phyloP scores from a whole-genome alignment of 2,329 filamentous ascomycete genomes.

The Verticillium albo-atrum region DNA sequence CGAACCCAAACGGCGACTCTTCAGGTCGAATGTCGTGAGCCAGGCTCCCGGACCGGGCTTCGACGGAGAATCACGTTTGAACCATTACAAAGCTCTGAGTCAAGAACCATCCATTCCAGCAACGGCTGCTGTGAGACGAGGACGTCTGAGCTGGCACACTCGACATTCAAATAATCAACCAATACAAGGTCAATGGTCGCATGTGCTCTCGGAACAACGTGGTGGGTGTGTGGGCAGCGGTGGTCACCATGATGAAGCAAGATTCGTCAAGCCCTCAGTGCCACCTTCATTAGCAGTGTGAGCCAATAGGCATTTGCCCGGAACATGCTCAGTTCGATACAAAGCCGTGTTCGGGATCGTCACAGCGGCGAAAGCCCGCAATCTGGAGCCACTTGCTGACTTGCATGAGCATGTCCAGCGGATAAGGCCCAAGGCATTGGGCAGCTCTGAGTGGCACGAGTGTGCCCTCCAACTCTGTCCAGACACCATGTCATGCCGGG shows the following conservation, averaged over 20 bases:
- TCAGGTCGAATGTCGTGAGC: not conserved
- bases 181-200: not conserved
- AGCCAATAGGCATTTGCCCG: not conserved
- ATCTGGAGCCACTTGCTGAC: not conserved
- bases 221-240: not conserved
- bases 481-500: not conserved
- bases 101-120: not conserved
- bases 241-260: not conserved
- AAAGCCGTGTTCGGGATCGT: not conserved
- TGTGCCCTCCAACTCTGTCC: not conserved
- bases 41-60: not conserved
- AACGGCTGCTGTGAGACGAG: not conserved
- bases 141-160: not conserved
- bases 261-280: not conserved
- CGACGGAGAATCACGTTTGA: not conserved
- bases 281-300: not conserved
- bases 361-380: not conserved
- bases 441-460: not conserved
- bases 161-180: not conserved
- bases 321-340: not conserved
- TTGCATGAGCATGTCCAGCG: not conserved
- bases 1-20: too few species aligned
- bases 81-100: not conserved
- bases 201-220: not conserved
- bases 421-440: not conserved